Percentiles rank a stretch among this genome's conserved stretches.
phyloP scores from a whole-genome alignment of 106 monocot species.

The Alisma plantagoaquatica region DNA sequence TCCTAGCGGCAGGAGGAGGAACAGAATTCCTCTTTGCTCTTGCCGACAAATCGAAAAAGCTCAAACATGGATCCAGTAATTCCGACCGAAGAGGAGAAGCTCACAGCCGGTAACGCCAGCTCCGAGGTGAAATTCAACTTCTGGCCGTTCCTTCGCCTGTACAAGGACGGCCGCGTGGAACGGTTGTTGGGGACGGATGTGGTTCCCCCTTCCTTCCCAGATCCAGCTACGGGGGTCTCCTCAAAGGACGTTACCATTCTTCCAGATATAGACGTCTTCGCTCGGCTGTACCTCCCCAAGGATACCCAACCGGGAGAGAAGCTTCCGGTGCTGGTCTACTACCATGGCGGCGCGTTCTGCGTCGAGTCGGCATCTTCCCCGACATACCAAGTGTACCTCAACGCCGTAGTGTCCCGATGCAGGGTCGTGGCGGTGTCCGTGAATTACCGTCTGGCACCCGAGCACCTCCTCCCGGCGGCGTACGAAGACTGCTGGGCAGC shows the following conservation, averaged over 20 bases:
- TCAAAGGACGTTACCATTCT: not conserved
- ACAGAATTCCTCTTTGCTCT: too few species aligned
- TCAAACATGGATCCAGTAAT: too few species aligned
- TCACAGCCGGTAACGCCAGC: not conserved
- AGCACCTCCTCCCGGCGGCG: slow-evolving; percentile 6
- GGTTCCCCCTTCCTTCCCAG: not conserved
- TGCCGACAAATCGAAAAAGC: too few species aligned
- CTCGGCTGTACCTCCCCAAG: not conserved
- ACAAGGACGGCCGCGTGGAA: slow-evolving; percentile 1
- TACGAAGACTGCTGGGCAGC: slow-evolving; percentile 21
- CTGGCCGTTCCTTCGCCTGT: not conserved
- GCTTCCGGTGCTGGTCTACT: slow-evolving; percentile 32
- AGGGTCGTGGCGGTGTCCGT: not conserved
- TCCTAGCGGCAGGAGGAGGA: too few species aligned
- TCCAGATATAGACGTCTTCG: not conserved
- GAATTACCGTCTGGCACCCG: slow-evolving; percentile 1
- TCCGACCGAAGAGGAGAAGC: too few species aligned
- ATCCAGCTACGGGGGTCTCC: not conserved
- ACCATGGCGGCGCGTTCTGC: slow-evolving; percentile 55
- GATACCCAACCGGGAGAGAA: not conserved
- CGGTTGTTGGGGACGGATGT: not conserved
- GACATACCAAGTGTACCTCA: slow-evolving; percentile 3
- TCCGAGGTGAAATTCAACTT: not conserved
- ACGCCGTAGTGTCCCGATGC: slow-evolving; percentile 18
- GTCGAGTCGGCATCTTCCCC: slow-evolving; percentile 30